Base-by-base conservation (phyloP, 2,329 filamentous ascomycete genomes). In the Blastomyces parvus region DNA sequence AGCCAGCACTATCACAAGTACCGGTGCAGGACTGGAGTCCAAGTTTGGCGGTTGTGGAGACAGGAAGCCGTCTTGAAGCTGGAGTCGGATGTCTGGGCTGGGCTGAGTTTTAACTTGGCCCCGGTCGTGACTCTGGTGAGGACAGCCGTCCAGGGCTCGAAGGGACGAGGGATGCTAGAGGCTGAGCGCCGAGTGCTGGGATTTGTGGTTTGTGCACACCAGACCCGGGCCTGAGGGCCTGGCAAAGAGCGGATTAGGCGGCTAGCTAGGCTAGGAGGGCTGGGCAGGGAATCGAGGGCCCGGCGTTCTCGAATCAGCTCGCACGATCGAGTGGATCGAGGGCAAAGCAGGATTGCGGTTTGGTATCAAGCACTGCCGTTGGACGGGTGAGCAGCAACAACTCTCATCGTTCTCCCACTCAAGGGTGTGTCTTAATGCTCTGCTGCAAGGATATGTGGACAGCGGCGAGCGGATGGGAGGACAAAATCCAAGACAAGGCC, bases 1-100 rank as follows among this genome's bases (percentile, higher is more conserved):
- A 52, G 33, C 59, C 46, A 42, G 46, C 33, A 30, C 42, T 33
- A 36, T 48, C 59, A 11, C 59, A 36, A 52, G 42, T 17, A 19
- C 27, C 33, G 40, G 27, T 19, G 38, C 22, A 42, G 46, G 19
- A 30, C 42, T 17, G n/a, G n/a, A n/a, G n/a, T 11, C 56, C 13
- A 42, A n/a, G 19, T 4, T 8, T 59, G 56, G 40, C 27, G 59
- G 42, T 5, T 13, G 46, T 38, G 33, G 44, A 30, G 42, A 30
- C 22, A 8, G 46, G 42, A 22, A 33, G 33, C 13, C 25, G 46
- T 25, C 22, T 44, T 27, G n/a, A 50, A 25, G 22, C 46, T 50
- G 46, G n/a, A 33, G 42, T 36, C 19, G 9, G 33, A 17, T 58
- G 56, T 58, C 56, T 58, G 56, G 56, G 56, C 38, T 57, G 55